Evolutionary conservation across 2,329 filamentous ascomycete genomes (phyloP).

Genomic region (Fusarium acutatum): DNA sequence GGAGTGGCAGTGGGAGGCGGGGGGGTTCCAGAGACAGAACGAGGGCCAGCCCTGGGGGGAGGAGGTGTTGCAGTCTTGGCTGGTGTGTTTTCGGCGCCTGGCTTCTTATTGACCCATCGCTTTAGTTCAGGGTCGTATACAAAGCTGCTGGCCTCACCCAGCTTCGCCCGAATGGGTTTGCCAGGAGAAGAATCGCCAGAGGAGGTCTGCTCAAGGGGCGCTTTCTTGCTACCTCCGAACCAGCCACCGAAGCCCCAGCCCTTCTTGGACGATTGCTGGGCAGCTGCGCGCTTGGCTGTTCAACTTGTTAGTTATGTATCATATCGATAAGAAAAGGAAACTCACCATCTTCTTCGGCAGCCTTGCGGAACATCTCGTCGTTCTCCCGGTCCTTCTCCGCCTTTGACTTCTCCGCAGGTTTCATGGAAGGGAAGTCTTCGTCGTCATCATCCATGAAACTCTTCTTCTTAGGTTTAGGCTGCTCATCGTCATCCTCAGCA

Average conservation of each 20-base stretch:
- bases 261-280: conserved; percentile 61
- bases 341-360: conserved; percentile 79
- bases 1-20: conserved; percentile 53
- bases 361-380: conserved; percentile 84
- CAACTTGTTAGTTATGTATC: conserved; percentile 18
- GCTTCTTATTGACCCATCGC: conserved; percentile 98
- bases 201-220: conserved; percentile 38
- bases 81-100: conserved; percentile 68
- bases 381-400: conserved; percentile 79
- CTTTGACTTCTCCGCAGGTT: conserved; percentile 66
- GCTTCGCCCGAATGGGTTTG: conserved; percentile 87
- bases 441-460: conserved; percentile 85
- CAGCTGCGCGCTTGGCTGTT: conserved; percentile 68
- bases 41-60: conserved; percentile 71
- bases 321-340: background rate
- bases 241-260: conserved; percentile 87
- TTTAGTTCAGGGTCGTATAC: conserved; percentile 96
- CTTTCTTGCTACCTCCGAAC: conserved; percentile 79
- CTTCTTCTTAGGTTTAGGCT: conserved; percentile 74
- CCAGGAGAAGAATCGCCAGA: conserved; percentile 55
- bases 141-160: conserved; percentile 93
- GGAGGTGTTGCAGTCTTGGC: conserved; percentile 76
- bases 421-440: conserved; percentile 68
- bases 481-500: conserved; percentile 54
- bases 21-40: conserved; percentile 60